phyloP scores from a whole-genome alignment of 139 green algal species.

The Asterochloris sp. region DNA sequence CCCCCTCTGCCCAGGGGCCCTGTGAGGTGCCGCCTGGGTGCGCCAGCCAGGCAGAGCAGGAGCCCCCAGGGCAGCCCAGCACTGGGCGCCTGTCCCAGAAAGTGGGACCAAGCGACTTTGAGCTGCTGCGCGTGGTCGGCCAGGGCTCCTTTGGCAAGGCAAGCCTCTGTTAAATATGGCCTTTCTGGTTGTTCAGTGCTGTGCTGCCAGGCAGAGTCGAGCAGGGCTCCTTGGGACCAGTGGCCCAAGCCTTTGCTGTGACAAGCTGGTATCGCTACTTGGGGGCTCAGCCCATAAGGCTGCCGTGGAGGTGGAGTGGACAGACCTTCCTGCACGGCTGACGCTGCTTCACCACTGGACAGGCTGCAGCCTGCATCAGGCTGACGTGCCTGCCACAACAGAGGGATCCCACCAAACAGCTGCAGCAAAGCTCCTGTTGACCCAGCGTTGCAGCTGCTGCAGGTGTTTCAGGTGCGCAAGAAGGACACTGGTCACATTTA shows the following conservation, averaged over 20 bases:
- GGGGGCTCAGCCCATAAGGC: background rate
- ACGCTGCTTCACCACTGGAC: background rate
- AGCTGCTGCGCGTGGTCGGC: constrained; percentile 90
- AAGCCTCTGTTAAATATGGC: background rate
- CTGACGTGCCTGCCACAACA: background rate
- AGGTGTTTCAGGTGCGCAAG: constrained; percentile 78
- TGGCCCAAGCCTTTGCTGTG: background rate
- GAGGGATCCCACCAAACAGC: background rate
- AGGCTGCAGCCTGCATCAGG: background rate
- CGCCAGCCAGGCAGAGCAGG: background rate
- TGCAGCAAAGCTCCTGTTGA: background rate
- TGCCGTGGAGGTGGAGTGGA: background rate
- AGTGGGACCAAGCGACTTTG: constrained; percentile 84
- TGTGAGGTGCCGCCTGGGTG: constrained; percentile 7
- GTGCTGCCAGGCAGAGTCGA: too few species aligned
- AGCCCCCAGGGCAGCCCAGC: constrained; percentile 7
- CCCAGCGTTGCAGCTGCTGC: constrained; percentile 1
- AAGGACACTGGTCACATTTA: constrained; percentile 62
- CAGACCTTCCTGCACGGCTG: background rate
- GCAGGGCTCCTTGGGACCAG: too few species aligned
- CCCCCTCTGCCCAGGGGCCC: constrained; percentile 4
- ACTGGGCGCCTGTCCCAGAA: constrained; percentile 19
- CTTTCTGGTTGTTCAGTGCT: too few species aligned
- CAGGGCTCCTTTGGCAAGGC: constrained; percentile 97
- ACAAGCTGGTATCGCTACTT: background rate